These are phyloP conservation scores for Meredithiella fracta DNA, from an alignment of 2,329 filamentous ascomycete species.

Conservation along the genomic window DNA sequence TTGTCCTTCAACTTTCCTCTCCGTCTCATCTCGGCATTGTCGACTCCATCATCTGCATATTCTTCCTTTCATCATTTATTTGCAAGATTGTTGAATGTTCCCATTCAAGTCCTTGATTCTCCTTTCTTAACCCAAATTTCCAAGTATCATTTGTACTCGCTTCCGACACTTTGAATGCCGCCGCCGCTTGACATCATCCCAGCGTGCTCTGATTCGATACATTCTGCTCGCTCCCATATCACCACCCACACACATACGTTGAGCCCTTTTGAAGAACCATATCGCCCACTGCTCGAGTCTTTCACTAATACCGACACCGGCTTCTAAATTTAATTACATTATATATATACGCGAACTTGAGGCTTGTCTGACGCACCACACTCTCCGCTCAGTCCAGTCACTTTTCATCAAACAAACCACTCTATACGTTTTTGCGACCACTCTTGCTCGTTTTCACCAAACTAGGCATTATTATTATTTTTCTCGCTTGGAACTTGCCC, in stretches of 20 bases:
- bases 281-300: background rate
- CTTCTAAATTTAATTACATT: background rate
- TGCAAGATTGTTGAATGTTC: background rate
- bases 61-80: too few species aligned
- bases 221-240: background rate
- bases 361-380: background rate
- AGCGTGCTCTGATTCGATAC: background rate
- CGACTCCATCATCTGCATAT: too few species aligned
- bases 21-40: background rate
- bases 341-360: background rate
- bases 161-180: background rate
- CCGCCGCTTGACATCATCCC: background rate
- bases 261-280: background rate
- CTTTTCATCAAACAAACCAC: too few species aligned
- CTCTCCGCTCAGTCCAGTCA: too few species aligned
- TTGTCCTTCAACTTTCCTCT: background rate
- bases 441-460: background rate
- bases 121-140: background rate
- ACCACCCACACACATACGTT: background rate
- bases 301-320: conserved; percentile 1
- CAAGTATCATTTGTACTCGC: background rate
- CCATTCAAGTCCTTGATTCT: background rate
- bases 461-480: background rate
- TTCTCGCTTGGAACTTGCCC: background rate
- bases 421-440: too few species aligned